Evolutionary conservation across 495 filamentous ascomycete genomes (phyloP).

Genomic region (Alectoria sarmentosa): DNA sequence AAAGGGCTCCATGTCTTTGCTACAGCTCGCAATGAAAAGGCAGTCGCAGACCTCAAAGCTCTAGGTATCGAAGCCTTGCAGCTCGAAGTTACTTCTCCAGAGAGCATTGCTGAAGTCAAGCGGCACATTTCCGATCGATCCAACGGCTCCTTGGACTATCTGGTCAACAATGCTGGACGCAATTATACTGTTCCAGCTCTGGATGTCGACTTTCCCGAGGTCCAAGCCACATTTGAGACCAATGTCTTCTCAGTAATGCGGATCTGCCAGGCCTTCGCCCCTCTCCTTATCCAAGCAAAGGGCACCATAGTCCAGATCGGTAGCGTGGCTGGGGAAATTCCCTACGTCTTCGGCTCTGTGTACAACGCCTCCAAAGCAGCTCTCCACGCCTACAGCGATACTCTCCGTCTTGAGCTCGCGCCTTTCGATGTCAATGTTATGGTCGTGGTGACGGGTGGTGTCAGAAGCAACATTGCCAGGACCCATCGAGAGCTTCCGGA

Average conservation of each 20-base stretch:
- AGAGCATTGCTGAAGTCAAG: slow-evolving; percentile 11
- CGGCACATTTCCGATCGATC: slow-evolving; percentile 6
- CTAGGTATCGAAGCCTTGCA: slow-evolving; percentile 48
- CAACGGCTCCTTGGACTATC: slow-evolving; percentile 39
- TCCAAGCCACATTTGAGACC: slow-evolving; percentile 46
- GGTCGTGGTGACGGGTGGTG: slow-evolving; percentile 55
- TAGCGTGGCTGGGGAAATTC: slow-evolving; percentile 49
- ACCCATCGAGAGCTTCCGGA: slow-evolving; percentile 41
- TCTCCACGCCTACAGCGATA: slow-evolving; percentile 52
- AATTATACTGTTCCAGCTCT: slow-evolving; percentile 57
- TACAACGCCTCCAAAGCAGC: slow-evolving; percentile 63
- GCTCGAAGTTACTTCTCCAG: slow-evolving; percentile 39
- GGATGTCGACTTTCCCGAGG: slow-evolving; percentile 47
- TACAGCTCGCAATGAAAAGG: slow-evolving; percentile 41
- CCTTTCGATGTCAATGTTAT: slow-evolving; percentile 44
- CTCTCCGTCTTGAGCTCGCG: slow-evolving; percentile 49
- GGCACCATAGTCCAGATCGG: slow-evolving; percentile 59
- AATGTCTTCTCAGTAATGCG: slow-evolving; percentile 54
- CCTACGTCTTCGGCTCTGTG: slow-evolving; percentile 48
- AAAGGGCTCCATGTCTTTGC: slow-evolving; percentile 50
- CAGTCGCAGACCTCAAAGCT: slow-evolving; percentile 39
- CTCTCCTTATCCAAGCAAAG: slow-evolving; percentile 49
- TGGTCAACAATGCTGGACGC: slow-evolving; percentile 58
- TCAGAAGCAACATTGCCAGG: slow-evolving; percentile 51
- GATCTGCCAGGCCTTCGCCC: slow-evolving; percentile 52